Evolutionary conservation across 1,139 yeast species (phyloP).

Genomic region (Candida anutae): DNA sequence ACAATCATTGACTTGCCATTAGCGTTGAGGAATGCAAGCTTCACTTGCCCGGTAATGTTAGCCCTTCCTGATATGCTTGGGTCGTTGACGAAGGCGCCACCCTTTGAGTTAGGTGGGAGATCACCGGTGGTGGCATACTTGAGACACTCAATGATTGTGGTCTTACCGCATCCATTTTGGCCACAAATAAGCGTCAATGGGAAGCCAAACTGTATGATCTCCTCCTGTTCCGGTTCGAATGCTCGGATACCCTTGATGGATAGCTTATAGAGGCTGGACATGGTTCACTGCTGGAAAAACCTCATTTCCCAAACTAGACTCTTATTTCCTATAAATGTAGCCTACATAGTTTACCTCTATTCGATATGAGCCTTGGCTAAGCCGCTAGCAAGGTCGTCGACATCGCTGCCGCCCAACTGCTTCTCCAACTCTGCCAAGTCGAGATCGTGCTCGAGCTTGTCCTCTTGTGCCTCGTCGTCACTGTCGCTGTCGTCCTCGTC

Average conservation of each 20-base stretch:
- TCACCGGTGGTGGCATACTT: constrained; percentile 95
- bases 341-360: constrained; percentile 3
- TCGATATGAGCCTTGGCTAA: constrained; percentile 47
- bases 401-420: constrained; percentile 39
- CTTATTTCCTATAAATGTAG: no score
- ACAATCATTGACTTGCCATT: constrained; percentile 76
- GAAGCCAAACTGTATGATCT: constrained; percentile 80
- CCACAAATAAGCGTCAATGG: constrained; percentile 95
- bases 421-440: constrained; percentile 55
- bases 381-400: constrained; percentile 54
- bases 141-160: constrained; percentile 91
- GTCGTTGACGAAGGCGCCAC: constrained; percentile 95
- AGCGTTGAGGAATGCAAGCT: constrained; percentile 72
- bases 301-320: no score
- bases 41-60: constrained; percentile 83
- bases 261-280: constrained; percentile 69
- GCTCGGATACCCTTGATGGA: constrained; percentile 89
- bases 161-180: constrained; percentile 96
- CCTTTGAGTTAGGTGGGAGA: constrained; percentile 90
- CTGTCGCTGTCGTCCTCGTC: constrained; percentile 78
- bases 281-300: no score
- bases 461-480: constrained; percentile 57
- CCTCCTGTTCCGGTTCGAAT: constrained; percentile 74
- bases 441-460: constrained; percentile 42
- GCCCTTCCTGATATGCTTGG: constrained; percentile 75